Base-by-base conservation (phyloP, 1,284 basidiomycete genomes). In the Sporisorium iseilematis-ciliati region DNA sequence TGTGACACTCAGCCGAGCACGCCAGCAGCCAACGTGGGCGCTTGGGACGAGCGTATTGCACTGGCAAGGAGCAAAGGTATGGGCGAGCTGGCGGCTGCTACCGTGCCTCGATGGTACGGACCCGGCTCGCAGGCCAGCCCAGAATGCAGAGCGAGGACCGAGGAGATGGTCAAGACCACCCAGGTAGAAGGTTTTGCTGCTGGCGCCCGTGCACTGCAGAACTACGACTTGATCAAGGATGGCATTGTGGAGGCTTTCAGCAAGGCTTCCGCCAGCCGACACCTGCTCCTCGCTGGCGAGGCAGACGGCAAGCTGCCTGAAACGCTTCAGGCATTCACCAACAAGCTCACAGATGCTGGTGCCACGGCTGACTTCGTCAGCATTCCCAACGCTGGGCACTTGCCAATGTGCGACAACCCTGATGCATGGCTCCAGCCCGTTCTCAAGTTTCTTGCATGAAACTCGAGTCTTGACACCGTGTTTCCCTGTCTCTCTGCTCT, bases 1-100 rank as follows among this genome's bases (percentile, higher is more conserved):
- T 87, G 86, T 77, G 87, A 87, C 67, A 87, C 87, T 2, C 87
- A 87, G 65, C 82, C 87, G 16, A 65, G 61, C 81, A 82, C 66
- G 68, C 87, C 87, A 11, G 83, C 80, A 16, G 86, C 86, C 40
- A 87, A 87, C 75, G 72, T 69, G 16, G 79, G 75, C 18, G 86
- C 86, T 0, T 87, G 87, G 87, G 84, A 87, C 66, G 86, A 87
- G 23, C 82, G 87, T 18, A 87, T 87, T 57, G 82, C 76, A 6
- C 65, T 87, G 35, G 86, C 86, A 0, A 56, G 61, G 18, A 46
- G 52, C 52, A 58, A 74, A 46, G 78, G 79, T 12, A 86, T 87
- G 85, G 64, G 40, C 1, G 70, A 79, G 5, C 79, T 87, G 7
- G 86, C 86, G 0, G 80, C 85, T 21, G 85, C 63, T 4, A 87